Evolutionary conservation across 208 protist genomes (phyloP).

Genomic region (Naegleria gruberi): DNA sequence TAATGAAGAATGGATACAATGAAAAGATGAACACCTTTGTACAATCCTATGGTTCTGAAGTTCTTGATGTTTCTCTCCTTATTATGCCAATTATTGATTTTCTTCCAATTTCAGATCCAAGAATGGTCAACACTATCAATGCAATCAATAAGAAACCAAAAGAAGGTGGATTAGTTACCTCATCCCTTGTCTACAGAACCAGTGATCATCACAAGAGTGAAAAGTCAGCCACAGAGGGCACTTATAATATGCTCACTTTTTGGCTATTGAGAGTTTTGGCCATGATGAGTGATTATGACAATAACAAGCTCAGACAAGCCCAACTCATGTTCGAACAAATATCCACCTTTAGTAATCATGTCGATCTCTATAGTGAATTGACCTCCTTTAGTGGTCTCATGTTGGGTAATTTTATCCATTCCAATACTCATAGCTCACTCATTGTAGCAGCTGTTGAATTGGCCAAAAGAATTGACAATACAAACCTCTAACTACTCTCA

Average conservation of each 20-base stretch:
- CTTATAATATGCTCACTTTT: not conserved
- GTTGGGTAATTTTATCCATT: not conserved
- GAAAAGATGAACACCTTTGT: not conserved
- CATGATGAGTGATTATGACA: not conserved
- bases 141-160: not conserved
- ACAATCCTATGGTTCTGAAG: not conserved
- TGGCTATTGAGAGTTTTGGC: not conserved
- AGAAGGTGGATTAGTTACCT: not conserved
- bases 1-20: not conserved
- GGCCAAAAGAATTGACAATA: not conserved
- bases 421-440: not conserved
- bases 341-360: not conserved
- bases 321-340: not conserved
- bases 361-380: not conserved
- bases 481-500: no score
- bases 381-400: not conserved
- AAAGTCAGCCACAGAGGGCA: not conserved
- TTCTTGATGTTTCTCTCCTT: not conserved
- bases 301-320: not conserved
- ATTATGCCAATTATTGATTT: constrained; percentile 7
- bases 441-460: not conserved
- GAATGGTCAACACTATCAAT: not conserved
- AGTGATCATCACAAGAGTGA: not conserved
- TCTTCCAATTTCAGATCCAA: not conserved
- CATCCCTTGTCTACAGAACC: not conserved